These are phyloP conservation scores for Austroboletus niveus DNA, from an alignment of 1,284 basidiomycete species.

Conservation along the genomic window DNA sequence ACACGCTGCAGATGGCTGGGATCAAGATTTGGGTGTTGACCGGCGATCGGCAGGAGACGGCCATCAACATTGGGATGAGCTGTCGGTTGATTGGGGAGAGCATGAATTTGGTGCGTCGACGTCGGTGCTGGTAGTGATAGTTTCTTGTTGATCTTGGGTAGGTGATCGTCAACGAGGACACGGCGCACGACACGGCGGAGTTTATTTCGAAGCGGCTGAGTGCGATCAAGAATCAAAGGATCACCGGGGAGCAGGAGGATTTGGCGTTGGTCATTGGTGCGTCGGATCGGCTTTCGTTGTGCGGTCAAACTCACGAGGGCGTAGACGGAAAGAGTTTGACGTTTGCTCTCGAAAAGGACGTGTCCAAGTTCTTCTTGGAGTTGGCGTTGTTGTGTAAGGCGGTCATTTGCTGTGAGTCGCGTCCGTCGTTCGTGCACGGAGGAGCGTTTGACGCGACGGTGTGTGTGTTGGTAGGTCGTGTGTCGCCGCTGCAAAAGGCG, in stretches of 20 bases:
- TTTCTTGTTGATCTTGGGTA: slow-evolving; percentile 29
- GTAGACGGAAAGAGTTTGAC: slow-evolving; percentile 92
- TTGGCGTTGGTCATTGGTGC: slow-evolving; percentile 91
- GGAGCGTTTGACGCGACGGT: too few relatives aligned
- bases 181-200: slow-evolving; percentile 77
- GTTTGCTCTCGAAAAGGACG: slow-evolving; percentile 91
- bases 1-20: slow-evolving; percentile 95
- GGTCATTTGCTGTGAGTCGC: slow-evolving; percentile 85
- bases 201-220: slow-evolving; percentile 86
- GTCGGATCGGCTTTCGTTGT: slow-evolving; percentile 14
- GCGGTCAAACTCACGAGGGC: neutral
- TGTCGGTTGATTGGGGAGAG: slow-evolving; percentile 96
- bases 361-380: slow-evolving; percentile 88
- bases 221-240: slow-evolving; percentile 92
- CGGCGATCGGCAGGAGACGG: slow-evolving; percentile 97
- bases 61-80: slow-evolving; percentile 98
- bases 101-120: slow-evolving; percentile 84
- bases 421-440: too few relatives aligned
- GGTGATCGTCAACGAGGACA: slow-evolving; percentile 95
- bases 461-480: slow-evolving; percentile 64
- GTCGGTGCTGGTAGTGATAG: neutral
- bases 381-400: slow-evolving; percentile 99
- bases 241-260: slow-evolving; percentile 90
- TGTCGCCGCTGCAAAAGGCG: slow-evolving; percentile 97
- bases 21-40: slow-evolving; percentile 99